phyloP scores from a whole-genome alignment of 176 grass and related monocot genomes.

The Zoysia pacifica region DNA sequence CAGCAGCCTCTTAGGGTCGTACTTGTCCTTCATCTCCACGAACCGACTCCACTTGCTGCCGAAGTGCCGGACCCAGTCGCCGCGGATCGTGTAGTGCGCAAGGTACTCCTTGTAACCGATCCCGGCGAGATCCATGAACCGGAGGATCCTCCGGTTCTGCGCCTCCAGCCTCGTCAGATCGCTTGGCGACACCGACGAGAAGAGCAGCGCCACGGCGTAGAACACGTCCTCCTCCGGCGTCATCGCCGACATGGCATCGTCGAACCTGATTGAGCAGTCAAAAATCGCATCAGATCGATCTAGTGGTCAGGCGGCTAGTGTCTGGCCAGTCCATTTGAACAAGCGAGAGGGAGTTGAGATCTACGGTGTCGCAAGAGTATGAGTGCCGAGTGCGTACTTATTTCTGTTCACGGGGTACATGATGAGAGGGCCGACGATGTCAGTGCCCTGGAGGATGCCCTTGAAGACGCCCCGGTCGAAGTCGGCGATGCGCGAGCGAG shows the following conservation, averaged over 20 bases:
- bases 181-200: constrained; percentile 36
- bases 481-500: constrained; percentile 63
- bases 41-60: constrained; percentile 64
- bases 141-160: constrained; percentile 65
- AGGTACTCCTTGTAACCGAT: constrained; percentile 78
- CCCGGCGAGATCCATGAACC: constrained; percentile 56
- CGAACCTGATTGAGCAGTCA: constrained; percentile 51
- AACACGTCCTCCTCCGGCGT: constrained; percentile 76
- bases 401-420: constrained; percentile 74
- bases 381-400: constrained; percentile 36
- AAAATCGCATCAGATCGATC: too few relatives aligned
- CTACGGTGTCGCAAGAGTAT: too few relatives aligned
- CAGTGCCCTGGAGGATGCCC: constrained; percentile 56
- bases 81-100: constrained; percentile 40
- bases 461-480: constrained; percentile 67
- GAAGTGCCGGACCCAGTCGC: constrained; percentile 74
- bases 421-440: constrained; percentile 52
- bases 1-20: constrained; percentile 73
- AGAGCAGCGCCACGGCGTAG: constrained; percentile 68
- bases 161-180: constrained; percentile 47
- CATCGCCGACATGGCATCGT: constrained; percentile 64
- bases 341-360: not conserved
- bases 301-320: not conserved
- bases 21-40: constrained; percentile 68
- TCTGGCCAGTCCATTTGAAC: too few relatives aligned